A percentile compares a stretch with the other conserved stretches of the same genome.
Conservation (phyloP, 2,329 filamentous ascomycete genomes). For the Fusarium setosum region DNA sequence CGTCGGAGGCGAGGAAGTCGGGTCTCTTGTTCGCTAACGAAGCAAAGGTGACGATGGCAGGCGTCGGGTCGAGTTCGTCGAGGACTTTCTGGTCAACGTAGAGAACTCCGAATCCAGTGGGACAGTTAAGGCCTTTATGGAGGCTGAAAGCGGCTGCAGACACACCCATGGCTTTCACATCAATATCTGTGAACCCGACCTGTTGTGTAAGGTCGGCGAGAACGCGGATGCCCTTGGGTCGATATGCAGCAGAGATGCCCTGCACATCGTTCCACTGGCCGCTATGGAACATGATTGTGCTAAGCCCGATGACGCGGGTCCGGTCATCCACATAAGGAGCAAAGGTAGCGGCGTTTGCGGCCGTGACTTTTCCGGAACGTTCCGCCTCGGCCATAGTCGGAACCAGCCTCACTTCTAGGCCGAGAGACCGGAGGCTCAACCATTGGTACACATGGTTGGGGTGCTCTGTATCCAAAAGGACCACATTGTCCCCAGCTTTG, state of each 20-base stretch:
- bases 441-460: slow-evolving; percentile 47
- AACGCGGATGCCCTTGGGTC: slow-evolving; percentile 44
- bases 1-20: slow-evolving; percentile 31
- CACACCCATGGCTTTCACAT: slow-evolving; percentile 38
- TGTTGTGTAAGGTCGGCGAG: slow-evolving; percentile 47
- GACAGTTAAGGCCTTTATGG: slow-evolving; percentile 48
- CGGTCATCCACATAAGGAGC: slow-evolving; percentile 43
- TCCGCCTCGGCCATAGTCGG: slow-evolving; percentile 4
- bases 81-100: slow-evolving; percentile 43
- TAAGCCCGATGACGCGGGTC: slow-evolving; percentile 46
- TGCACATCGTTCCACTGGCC: slow-evolving; percentile 46
- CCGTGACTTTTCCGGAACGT: not conserved
- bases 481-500: slow-evolving; percentile 45
- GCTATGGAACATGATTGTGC: slow-evolving; percentile 47
- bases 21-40: slow-evolving; percentile 30
- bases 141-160: slow-evolving; percentile 47
- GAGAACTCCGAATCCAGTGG: slow-evolving; percentile 44
- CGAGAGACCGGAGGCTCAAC: slow-evolving; percentile 40
- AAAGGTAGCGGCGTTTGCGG: slow-evolving; percentile 26
- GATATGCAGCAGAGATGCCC: slow-evolving; percentile 39
- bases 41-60: slow-evolving; percentile 42
- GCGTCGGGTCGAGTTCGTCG: slow-evolving; percentile 31
- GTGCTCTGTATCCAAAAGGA: slow-evolving; percentile 46
- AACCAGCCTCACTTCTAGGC: slow-evolving; percentile 42
- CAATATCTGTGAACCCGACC: slow-evolving; percentile 47